A percentile compares a stretch with the other conserved stretches of the same genome.
These are phyloP conservation scores for Houttuynia cordata DNA, from an alignment of 164 flowering plant species.

Conservation along the genomic window DNA sequence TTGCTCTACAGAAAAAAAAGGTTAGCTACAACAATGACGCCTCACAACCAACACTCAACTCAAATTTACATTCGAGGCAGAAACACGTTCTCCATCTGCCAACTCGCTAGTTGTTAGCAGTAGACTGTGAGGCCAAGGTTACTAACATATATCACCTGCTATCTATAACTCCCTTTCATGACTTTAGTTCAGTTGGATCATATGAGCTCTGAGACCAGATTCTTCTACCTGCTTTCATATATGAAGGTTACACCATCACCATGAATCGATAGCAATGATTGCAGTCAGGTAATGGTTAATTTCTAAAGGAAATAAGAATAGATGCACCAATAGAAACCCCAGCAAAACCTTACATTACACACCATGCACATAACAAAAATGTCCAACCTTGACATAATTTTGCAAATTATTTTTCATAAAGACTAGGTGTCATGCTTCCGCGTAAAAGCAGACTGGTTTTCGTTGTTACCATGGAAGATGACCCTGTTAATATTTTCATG, in stretches of 20 bases:
- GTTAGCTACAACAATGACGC: background rate
- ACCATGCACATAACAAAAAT: background rate
- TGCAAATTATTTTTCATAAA: background rate
- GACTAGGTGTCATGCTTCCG: too few species aligned
- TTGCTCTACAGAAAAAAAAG: background rate
- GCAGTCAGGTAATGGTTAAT: background rate
- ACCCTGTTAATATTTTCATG: too few species aligned
- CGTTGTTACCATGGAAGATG: too few species aligned
- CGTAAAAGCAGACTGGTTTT: too few species aligned
- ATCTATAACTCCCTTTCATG: constrained; percentile 14
- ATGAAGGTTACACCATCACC: background rate
- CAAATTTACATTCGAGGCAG: background rate
- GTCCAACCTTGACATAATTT: background rate
- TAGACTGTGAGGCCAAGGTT: constrained; percentile 13
- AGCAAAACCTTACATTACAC: background rate
- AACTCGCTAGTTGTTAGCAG: constrained; percentile 1
- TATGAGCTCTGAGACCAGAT: constrained; percentile 56
- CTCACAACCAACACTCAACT: background rate
- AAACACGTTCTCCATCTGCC: background rate
- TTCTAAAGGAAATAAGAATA: background rate
- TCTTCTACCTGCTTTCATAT: constrained; percentile 57
- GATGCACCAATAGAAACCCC: background rate
- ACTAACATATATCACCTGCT: constrained; percentile 10
- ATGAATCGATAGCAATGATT: background rate
- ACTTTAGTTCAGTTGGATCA: constrained; percentile 34